These are phyloP conservation scores for Serendipita sp. DNA, from an alignment of 768 basidiomycete genomes.

Conservation along the genomic window DNA sequence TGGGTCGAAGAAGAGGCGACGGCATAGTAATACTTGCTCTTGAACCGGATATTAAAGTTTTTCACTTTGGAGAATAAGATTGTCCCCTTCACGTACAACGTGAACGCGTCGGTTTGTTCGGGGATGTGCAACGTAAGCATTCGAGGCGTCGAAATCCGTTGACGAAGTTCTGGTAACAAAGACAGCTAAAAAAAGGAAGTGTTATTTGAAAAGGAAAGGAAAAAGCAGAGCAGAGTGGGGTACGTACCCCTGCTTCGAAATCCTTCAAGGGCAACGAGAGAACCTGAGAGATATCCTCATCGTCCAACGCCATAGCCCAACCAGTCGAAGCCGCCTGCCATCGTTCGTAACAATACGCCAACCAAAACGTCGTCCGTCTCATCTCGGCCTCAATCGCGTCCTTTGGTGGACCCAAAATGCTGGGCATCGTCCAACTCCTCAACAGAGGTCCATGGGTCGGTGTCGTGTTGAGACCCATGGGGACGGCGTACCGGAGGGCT, in stretches of 20 bases:
- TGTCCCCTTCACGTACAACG: slow-evolving; percentile 50
- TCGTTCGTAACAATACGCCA: slow-evolving; percentile 54
- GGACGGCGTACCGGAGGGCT: slow-evolving; percentile 41
- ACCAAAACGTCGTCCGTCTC: slow-evolving; percentile 57
- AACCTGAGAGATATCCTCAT: slow-evolving; percentile 56
- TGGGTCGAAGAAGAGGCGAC: neutral
- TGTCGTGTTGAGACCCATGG: slow-evolving; percentile 54
- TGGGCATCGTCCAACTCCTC: slow-evolving; percentile 38
- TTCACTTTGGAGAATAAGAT: slow-evolving; percentile 49
- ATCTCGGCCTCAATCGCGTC: slow-evolving; percentile 54
- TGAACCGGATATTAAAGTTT: slow-evolving; percentile 50
- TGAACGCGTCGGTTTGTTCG: slow-evolving; percentile 52
- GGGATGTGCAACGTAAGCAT: slow-evolving; percentile 46
- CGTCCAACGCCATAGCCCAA: slow-evolving; percentile 56
- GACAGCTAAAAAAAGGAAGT: slow-evolving; percentile 23
- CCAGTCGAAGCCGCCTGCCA: slow-evolving; percentile 51
- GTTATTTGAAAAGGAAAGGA: neutral
- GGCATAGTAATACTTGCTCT: slow-evolving; percentile 32
- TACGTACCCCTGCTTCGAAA: slow-evolving; percentile 44
- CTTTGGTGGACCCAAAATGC: slow-evolving; percentile 42
- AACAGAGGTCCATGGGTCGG: slow-evolving; percentile 51
- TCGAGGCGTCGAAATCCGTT: slow-evolving; percentile 50
- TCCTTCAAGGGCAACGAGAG: slow-evolving; percentile 46
- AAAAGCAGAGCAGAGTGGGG: slow-evolving; percentile 39
- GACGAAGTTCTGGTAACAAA: slow-evolving; percentile 36